These are phyloP conservation scores for Viscum album DNA, from an alignment of 177 flowering plant species.

Conservation along the genomic window DNA sequence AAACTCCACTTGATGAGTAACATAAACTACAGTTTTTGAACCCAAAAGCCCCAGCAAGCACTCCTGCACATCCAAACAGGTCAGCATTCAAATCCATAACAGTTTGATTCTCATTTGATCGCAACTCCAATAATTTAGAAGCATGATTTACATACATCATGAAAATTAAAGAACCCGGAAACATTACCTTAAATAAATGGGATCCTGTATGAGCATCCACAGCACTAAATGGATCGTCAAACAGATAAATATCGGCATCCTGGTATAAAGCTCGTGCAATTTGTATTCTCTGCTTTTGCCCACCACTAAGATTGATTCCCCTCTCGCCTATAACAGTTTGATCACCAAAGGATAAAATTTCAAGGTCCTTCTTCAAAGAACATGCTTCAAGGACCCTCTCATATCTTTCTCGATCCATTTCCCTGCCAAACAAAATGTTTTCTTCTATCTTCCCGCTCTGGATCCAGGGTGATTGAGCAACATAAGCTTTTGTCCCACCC, in stretches of 20 bases:
- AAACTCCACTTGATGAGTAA: conserved; percentile 68
- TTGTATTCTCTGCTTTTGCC: conserved; percentile 67
- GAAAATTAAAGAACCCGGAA: neutral
- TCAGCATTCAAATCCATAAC: neutral
- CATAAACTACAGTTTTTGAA: conserved; percentile 52
- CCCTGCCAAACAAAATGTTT: conserved; percentile 53
- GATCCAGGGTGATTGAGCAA: conserved; percentile 72
- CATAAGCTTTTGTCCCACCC: conserved; percentile 57
- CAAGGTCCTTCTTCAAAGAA: conserved; percentile 44
- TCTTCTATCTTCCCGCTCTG: conserved; percentile 64
- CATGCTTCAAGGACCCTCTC: conserved; percentile 49
- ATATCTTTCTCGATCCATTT: conserved; percentile 41
- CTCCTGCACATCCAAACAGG: conserved; percentile 22
- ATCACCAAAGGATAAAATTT: conserved; percentile 44
- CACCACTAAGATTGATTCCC: conserved; percentile 72
- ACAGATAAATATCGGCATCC: conserved; percentile 58
- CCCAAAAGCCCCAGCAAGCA: conserved; percentile 37
- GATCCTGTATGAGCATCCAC: conserved; percentile 67
- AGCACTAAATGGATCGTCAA: conserved; percentile 77
- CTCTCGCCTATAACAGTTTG: conserved; percentile 57
- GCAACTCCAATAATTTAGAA: no score
- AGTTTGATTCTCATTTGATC: no score
- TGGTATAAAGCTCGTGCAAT: conserved; percentile 65
- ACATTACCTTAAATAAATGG: conserved; percentile 46
- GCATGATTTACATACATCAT: neutral